A percentile compares a stretch with the other conserved stretches of the same genome.
Conservation (phyloP, 805 yeast species). For the Torulaspora maleeae region DNA sequence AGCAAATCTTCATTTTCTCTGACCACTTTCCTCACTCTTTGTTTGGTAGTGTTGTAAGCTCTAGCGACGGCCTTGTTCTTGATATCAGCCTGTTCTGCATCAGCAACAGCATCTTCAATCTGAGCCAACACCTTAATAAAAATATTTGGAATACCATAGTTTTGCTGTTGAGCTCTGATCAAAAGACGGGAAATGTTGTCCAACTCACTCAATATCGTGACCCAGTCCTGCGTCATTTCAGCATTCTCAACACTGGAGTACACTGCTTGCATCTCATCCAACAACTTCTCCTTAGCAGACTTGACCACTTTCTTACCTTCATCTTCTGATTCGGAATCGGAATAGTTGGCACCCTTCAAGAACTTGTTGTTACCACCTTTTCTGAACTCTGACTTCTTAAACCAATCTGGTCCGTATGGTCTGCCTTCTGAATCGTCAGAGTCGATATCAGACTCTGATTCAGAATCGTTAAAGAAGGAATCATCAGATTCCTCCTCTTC, state of each 20-base stretch:
- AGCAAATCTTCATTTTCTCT: slow-evolving; percentile 63
- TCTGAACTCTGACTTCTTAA: slow-evolving; percentile 39
- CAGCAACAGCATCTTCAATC: slow-evolving; percentile 65
- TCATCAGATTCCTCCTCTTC: slow-evolving; percentile 38
- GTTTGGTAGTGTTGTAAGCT: slow-evolving; percentile 81
- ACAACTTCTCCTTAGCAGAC: slow-evolving; percentile 85
- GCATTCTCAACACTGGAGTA: slow-evolving; percentile 66
- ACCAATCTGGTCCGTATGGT: slow-evolving; percentile 44
- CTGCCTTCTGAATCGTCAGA: slow-evolving; percentile 42
- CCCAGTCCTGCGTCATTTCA: slow-evolving; percentile 74
- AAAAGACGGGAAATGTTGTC: slow-evolving; percentile 69
- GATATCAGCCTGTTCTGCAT: slow-evolving; percentile 53
- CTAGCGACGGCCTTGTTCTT: slow-evolving; percentile 81
- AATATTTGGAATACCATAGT: slow-evolving; percentile 60
- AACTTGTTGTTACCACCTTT: slow-evolving; percentile 35
- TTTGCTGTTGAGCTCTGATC: slow-evolving; percentile 71
- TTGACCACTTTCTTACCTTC: slow-evolving; percentile 83
- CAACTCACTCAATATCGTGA: slow-evolving; percentile 64
- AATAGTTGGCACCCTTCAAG: slow-evolving; percentile 35
- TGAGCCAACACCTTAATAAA: slow-evolving; percentile 65
- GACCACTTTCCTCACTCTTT: slow-evolving; percentile 75
- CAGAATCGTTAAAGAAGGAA: slow-evolving; percentile 36
- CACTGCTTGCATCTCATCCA: slow-evolving; percentile 74
- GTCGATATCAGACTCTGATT: slow-evolving; percentile 39
- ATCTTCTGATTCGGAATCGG: slow-evolving; percentile 48